Percentiles rank a stretch among this genome's conserved stretches.
These are phyloP conservation scores for Rhodamnia argentea DNA, from an alignment of 345 rosid species.

Conservation along the genomic window DNA sequence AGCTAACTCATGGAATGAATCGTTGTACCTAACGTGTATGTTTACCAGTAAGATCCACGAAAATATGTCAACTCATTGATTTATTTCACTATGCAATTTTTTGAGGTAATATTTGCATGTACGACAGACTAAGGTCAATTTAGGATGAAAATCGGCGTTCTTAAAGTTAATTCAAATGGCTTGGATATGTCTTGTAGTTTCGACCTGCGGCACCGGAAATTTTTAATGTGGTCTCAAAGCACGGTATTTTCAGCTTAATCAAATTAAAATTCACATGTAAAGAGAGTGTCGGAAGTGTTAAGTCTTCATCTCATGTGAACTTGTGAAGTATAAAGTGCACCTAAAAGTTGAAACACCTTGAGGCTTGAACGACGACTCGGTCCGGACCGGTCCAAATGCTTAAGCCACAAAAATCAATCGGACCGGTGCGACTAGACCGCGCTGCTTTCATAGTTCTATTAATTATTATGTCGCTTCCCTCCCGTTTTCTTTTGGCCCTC, in stretches of 20 bases:
- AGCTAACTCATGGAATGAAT: background rate
- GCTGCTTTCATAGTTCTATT: background rate
- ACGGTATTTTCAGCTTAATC: background rate
- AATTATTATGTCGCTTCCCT: background rate
- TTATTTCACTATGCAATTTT: background rate
- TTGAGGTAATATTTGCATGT: background rate
- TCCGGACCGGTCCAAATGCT: background rate
- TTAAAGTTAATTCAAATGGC: background rate
- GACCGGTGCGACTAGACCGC: background rate
- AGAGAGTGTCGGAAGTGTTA: background rate
- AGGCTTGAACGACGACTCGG: background rate
- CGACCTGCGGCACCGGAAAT: rapidly evolving
- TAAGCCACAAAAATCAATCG: background rate
- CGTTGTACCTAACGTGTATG: background rate
- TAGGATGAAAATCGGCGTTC: rapidly evolving
- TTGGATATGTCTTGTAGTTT: background rate
- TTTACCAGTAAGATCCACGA: background rate
- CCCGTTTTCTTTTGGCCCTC: background rate
- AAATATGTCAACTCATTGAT: background rate
- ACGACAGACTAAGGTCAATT: rapidly evolving
- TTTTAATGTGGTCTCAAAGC: background rate
- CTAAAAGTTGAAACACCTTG: background rate
- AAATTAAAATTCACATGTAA: background rate
- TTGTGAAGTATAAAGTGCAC: background rate
- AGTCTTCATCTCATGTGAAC: background rate